Conservation (phyloP, 257 asterid species). For the Apocynum venetum region DNA sequence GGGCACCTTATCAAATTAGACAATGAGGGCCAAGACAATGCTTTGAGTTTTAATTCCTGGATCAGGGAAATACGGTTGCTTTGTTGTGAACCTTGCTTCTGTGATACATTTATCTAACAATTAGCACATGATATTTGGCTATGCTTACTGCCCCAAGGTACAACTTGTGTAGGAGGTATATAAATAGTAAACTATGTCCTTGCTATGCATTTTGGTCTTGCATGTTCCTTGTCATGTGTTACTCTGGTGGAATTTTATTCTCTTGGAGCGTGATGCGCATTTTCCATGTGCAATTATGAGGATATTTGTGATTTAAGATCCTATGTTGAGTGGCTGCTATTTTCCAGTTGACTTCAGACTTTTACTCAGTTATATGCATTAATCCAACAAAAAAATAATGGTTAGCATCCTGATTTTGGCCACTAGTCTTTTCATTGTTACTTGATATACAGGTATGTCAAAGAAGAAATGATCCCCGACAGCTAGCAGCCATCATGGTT, state of each 20-base stretch:
- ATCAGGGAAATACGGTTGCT: not conserved
- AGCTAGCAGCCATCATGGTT: conserved; percentile 67
- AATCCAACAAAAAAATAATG: conserved; percentile 5
- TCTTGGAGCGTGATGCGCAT: no score
- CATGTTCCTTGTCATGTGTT: not conserved
- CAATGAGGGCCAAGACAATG: not conserved
- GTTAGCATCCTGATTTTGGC: no score
- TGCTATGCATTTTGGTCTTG: not conserved
- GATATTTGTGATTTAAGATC: not conserved
- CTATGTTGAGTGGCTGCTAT: not conserved
- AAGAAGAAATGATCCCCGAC: conserved; percentile 30
- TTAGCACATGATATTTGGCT: not conserved
- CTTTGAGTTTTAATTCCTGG: not conserved
- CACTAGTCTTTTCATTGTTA: conserved; percentile 4
- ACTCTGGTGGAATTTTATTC: no score
- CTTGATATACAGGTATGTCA: conserved; percentile 48
- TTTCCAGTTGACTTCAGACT: not conserved
- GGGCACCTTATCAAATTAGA: not conserved
- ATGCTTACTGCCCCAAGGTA: not conserved
- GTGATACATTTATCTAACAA: no score
- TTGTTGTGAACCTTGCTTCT: not conserved
- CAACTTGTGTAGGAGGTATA: not conserved
- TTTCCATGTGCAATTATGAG: not conserved
- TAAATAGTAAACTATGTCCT: not conserved
- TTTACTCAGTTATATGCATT: conserved; percentile 11